Percentiles rank a stretch among this genome's conserved stretches.
phyloP scores from a whole-genome alignment of 495 filamentous ascomycete species.

The Penicillium egyptiacum region DNA sequence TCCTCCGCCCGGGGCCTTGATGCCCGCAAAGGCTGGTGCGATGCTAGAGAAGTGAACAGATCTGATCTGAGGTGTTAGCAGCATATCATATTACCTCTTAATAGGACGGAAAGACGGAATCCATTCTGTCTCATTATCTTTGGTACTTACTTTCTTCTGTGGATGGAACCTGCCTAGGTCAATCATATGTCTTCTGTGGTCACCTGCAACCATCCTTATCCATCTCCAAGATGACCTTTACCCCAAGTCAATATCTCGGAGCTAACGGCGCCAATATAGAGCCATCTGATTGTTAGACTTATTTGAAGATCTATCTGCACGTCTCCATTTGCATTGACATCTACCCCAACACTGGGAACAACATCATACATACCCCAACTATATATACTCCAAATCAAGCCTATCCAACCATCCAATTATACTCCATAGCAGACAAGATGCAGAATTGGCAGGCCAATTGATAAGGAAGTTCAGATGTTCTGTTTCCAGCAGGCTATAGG shows the following conservation, averaged over 20 bases:
- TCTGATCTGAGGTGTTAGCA: background rate
- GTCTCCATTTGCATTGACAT: background rate
- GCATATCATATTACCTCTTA: background rate
- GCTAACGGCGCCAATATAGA: background rate
- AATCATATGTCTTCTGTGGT: background rate
- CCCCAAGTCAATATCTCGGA: background rate
- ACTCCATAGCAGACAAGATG: constrained; percentile 66
- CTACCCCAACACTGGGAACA: background rate
- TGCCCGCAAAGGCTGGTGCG: constrained; percentile 26
- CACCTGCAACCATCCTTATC: background rate
- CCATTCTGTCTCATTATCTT: too few species aligned
- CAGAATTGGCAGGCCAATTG: constrained; percentile 57
- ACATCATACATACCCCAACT: background rate
- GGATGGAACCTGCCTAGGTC: background rate
- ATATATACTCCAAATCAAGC: background rate
- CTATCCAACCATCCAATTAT: background rate
- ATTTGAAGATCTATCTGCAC: background rate
- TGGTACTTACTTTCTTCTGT: too few species aligned
- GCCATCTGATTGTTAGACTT: background rate
- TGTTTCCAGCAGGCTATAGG: constrained; percentile 50
- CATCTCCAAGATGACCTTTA: background rate
- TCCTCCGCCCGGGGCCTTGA: constrained; percentile 25
- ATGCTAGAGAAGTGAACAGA: constrained; percentile 19
- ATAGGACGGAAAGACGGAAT: background rate
- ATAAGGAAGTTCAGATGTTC: constrained; percentile 40